Percentiles rank a stretch among this genome's conserved stretches.
These are phyloP conservation scores for Gigaspora rosea DNA, from an alignment of 192 early-diverging fungal species.

Conservation along the genomic window DNA sequence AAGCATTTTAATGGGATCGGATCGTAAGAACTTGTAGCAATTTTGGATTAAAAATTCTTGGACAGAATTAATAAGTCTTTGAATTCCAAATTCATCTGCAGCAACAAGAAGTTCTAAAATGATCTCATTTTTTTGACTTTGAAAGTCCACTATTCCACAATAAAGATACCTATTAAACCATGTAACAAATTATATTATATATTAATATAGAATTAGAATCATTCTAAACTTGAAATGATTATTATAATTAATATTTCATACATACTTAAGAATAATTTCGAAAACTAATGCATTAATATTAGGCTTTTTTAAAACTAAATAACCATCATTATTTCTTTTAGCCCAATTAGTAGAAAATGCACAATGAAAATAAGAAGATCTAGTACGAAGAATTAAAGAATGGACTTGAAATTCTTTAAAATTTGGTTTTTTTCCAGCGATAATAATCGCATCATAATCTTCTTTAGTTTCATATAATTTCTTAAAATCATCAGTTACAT, in stretches of 20 bases:
- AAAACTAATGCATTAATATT: conserved; percentile 1
- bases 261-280: neutral
- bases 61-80: neutral
- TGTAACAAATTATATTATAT: neutral
- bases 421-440: too few relatives aligned
- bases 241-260: neutral
- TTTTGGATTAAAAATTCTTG: neutral
- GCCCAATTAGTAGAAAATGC: conserved; percentile 2
- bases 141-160: neutral
- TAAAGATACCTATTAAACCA: neutral
- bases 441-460: too few relatives aligned
- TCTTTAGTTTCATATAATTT: too few relatives aligned
- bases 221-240: neutral
- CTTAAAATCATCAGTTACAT: too few relatives aligned
- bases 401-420: too few relatives aligned
- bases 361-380: conserved; percentile 9
- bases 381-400: neutral
- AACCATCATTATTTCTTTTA: neutral
- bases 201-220: neutral
- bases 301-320: conserved; percentile 12
- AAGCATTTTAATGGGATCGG: neutral
- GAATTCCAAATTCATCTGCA: neutral
- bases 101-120: neutral
- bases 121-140: neutral
- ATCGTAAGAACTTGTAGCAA: neutral